Percentiles rank a stretch among this genome's conserved stretches.
phyloP scores from a whole-genome alignment of 2,329 filamentous ascomycete genomes.

The Elsinoe perseae region DNA sequence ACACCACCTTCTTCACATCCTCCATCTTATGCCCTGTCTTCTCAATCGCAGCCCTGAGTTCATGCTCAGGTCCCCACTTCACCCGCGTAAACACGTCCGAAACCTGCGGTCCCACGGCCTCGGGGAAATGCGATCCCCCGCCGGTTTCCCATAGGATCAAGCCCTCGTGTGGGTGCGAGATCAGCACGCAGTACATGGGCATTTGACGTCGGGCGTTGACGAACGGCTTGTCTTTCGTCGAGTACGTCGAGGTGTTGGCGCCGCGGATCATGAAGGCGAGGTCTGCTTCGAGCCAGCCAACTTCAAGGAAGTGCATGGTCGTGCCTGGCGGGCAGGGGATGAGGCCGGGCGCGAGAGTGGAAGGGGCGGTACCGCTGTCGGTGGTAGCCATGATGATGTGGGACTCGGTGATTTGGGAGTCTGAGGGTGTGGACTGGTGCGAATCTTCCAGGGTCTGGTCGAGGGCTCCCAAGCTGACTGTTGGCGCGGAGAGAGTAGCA shows the following conservation, averaged over 20 bases:
- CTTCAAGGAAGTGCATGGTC: conserved; percentile 41
- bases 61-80: conserved; percentile 29
- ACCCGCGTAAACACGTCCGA: conserved; percentile 30
- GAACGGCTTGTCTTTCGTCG: conserved; percentile 30
- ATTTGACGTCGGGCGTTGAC: conserved; percentile 37
- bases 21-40: conserved; percentile 30
- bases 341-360: conserved; percentile 28
- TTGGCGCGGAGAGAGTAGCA: no score
- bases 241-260: conserved; percentile 33
- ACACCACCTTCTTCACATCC: conserved; percentile 33
- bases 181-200: conserved; percentile 37
- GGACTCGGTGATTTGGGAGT: no score
- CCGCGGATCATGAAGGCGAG: conserved; percentile 41
- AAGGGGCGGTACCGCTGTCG: conserved; percentile 28
- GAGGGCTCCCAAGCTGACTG: no score
- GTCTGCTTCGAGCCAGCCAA: conserved; percentile 40
- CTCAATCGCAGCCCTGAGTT: conserved; percentile 30
- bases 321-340: conserved; percentile 38
- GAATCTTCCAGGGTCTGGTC: no score
- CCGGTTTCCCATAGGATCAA: conserved; percentile 43
- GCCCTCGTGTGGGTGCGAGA: conserved; percentile 39
- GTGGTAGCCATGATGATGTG: conserved; percentile 21
- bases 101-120: conserved; percentile 29
- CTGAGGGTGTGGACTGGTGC: neutral
- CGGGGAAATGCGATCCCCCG: conserved; percentile 36